Percentiles rank a stretch among this genome's conserved stretches.
phyloP scores from a whole-genome alignment of 139 green algal genomes.

The Coelastrella sp. region DNA sequence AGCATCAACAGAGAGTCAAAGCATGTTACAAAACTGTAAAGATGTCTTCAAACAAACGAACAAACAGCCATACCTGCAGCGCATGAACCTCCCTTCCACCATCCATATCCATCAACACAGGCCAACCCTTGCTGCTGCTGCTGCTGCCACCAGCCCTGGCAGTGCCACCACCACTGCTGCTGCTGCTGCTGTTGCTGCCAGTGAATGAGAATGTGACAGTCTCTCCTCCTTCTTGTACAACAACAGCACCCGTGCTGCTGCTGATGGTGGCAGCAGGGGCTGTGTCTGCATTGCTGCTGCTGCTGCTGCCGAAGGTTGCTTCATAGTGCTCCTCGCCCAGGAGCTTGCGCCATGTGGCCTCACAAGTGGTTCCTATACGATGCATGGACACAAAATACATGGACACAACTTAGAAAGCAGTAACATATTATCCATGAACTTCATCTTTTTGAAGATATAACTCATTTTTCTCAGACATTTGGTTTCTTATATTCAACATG shows the following conservation, averaged over 20 bases:
- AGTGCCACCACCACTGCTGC: neutral
- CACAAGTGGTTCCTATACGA: conserved; percentile 17
- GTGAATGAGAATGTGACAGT: conserved; percentile 16
- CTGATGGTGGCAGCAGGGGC: neutral
- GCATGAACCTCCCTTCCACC: conserved; percentile 58
- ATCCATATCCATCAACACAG: conserved; percentile 58
- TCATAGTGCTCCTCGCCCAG: conserved; percentile 38
- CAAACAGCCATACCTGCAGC: conserved; percentile 53
- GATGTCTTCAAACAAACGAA: neutral
- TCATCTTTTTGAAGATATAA: no score
- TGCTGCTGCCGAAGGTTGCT: neutral
- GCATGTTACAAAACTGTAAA: neutral
- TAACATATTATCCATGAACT: no score
- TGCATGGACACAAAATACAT: neutral
- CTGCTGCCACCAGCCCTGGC: conserved; percentile 16
- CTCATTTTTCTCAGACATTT: no score
- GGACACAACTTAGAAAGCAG: neutral
- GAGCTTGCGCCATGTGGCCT: conserved; percentile 48
- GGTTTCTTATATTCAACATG: no score
- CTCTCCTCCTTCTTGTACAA: conserved; percentile 11
- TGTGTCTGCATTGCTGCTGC: neutral
- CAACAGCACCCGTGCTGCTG: neutral
- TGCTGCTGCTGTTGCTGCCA: conserved; percentile 18
- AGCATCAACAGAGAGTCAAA: no score
- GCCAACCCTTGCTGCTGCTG: conserved; percentile 46